These are phyloP conservation scores for Neostapfia colusana DNA, from an alignment of 176 grass and related monocot genomes.

Conservation along the genomic window DNA sequence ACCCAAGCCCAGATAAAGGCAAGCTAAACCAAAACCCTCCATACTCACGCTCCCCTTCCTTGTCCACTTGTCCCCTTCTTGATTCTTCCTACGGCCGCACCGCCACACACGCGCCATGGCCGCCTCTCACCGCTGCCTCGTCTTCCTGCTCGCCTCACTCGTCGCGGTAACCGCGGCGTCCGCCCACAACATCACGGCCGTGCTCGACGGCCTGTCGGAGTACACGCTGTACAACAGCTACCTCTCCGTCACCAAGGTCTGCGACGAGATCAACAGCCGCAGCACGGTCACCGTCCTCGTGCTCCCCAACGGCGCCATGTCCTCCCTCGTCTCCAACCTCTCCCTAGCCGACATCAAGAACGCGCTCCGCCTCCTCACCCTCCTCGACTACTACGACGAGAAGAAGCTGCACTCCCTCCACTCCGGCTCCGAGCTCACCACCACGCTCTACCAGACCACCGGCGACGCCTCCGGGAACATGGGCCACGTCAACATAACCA, in stretches of 20 bases:
- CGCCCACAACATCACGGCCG: constrained; percentile 85
- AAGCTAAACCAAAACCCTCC: constrained; percentile 7
- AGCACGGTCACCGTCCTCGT: constrained; percentile 82
- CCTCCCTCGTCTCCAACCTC: constrained; percentile 72
- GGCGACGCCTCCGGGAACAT: constrained; percentile 76
- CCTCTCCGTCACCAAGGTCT: constrained; percentile 90
- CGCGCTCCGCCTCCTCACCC: constrained; percentile 82
- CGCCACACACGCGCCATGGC: constrained; percentile 18
- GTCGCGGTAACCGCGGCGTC: neutral
- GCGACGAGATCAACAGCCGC: constrained; percentile 92
- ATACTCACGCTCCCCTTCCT: neutral
- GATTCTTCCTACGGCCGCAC: neutral
- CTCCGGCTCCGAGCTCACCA: constrained; percentile 69
- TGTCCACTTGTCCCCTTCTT: neutral
- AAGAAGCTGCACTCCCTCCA: constrained; percentile 86
- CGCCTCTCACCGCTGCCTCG: constrained; percentile 21
- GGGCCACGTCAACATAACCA: constrained; percentile 96
- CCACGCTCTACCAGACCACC: constrained; percentile 95
- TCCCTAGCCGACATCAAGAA: constrained; percentile 82
- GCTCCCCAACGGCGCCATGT: constrained; percentile 84
- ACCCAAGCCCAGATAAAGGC: constrained; percentile 5
- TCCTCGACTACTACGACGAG: constrained; percentile 93
- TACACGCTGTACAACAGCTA: constrained; percentile 89
- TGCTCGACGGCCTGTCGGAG: constrained; percentile 66
- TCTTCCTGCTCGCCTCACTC: constrained; percentile 26